Conservation (phyloP, 2,329 filamentous ascomycete species). For the Zymoseptoria crescenta region DNA sequence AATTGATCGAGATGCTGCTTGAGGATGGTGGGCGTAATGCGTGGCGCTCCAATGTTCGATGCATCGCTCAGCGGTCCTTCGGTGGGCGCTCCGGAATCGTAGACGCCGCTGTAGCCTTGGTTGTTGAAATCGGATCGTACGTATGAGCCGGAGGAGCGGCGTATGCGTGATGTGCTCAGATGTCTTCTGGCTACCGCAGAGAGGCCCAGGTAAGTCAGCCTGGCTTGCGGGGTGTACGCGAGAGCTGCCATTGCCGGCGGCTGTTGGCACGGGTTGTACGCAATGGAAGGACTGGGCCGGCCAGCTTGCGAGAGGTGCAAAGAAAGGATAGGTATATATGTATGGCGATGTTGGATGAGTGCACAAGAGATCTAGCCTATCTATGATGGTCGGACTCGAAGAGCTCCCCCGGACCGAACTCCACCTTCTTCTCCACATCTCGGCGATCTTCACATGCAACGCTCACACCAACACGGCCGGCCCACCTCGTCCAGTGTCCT, state of each 20-base stretch:
- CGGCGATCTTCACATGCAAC: neutral
- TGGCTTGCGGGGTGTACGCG: slow-evolving; percentile 31
- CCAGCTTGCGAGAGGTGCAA: neutral
- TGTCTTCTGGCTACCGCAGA: slow-evolving; percentile 28
- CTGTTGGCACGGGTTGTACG: neutral
- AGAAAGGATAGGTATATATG: neutral
- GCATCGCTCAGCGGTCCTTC: slow-evolving; percentile 55
- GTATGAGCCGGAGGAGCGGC: slow-evolving; percentile 43
- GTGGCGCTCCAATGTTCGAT: slow-evolving; percentile 49
- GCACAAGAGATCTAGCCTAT: neutral
- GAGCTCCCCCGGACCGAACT: neutral
- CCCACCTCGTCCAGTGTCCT: neutral
- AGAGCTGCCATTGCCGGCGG: slow-evolving; percentile 12
- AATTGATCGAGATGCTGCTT: slow-evolving; percentile 93
- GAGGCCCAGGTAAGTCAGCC: slow-evolving; percentile 35
- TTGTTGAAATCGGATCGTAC: slow-evolving; percentile 55
- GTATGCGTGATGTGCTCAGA: slow-evolving; percentile 25
- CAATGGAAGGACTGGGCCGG: neutral
- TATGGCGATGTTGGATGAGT: neutral
- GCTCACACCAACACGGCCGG: neutral
- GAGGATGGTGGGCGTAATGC: slow-evolving; percentile 56
- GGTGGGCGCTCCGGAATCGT: slow-evolving; percentile 56
- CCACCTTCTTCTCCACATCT: neutral
- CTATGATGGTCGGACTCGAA: neutral
- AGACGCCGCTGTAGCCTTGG: slow-evolving; percentile 54